A percentile compares a stretch with the other conserved stretches of the same genome.
phyloP scores from a whole-genome alignment of 805 yeast genomes.

The Saccharomyces paradoxus region DNA sequence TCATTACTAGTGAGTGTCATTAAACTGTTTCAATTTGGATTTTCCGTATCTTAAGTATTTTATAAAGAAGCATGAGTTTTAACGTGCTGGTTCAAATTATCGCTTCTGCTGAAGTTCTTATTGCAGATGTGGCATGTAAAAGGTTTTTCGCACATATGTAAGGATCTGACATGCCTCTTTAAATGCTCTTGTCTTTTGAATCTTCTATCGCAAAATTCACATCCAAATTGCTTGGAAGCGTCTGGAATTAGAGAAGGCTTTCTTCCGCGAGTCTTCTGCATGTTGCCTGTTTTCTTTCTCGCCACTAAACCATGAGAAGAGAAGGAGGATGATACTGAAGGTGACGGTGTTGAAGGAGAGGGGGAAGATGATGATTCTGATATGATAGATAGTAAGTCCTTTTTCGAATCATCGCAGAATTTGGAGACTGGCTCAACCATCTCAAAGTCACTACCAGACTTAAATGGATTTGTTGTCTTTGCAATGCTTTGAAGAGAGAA shows the following conservation, averaged over 20 bases:
- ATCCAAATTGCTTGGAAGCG: constrained; percentile 48
- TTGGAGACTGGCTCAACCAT: neutral
- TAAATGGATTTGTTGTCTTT: neutral
- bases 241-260: constrained; percentile 57
- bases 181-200: constrained; percentile 73
- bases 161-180: constrained; percentile 63
- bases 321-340: neutral
- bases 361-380: neutral
- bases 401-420: neutral
- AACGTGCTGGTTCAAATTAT: constrained; percentile 59
- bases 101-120: constrained; percentile 59
- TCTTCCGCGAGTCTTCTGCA: constrained; percentile 49
- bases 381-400: neutral
- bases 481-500: neutral
- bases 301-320: neutral
- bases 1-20: neutral
- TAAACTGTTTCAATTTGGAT: constrained; percentile 3
- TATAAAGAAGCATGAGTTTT: constrained; percentile 41
- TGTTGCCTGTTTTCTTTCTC: constrained; percentile 4
- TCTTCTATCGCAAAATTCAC: constrained; percentile 54
- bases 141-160: constrained; percentile 69
- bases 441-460: neutral
- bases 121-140: constrained; percentile 53
- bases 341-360: constrained; percentile 2
- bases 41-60: neutral